phyloP scores from a whole-genome alignment of 352 stramenopile genomes.

The Phytopythium chamaehyphon region DNA sequence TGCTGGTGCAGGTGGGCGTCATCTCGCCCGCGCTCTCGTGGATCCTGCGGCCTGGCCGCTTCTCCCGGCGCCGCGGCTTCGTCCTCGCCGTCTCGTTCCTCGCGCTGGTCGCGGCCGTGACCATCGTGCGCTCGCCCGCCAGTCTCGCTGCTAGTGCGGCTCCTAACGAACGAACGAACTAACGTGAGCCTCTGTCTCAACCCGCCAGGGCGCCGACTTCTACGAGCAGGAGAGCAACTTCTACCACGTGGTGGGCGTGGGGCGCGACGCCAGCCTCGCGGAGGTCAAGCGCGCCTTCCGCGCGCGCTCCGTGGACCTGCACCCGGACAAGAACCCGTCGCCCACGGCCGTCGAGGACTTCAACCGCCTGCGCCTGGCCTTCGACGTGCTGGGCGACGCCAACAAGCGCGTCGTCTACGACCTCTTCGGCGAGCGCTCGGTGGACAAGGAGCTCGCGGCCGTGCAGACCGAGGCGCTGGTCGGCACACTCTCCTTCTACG shows the following conservation, averaged over 20 bases:
- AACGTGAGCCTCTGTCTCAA: no score
- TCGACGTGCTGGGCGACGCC: conserved; percentile 92
- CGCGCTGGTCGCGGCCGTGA: conserved; percentile 85
- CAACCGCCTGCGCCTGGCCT: conserved; percentile 91
- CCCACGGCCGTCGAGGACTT: conserved; percentile 91
- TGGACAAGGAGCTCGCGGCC: conserved; percentile 86
- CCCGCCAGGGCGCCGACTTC: conserved; percentile 72
- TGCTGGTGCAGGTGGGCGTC: conserved; percentile 73
- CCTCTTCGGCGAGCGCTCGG: conserved; percentile 90
- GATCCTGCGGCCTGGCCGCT: conserved; percentile 94
- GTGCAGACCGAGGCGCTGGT: conserved; percentile 91
- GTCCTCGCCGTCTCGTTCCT: conserved; percentile 95
- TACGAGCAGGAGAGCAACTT: conserved; percentile 92
- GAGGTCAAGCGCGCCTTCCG: conserved; percentile 98
- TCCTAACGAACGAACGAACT: no score
- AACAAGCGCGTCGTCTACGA: conserved; percentile 95
- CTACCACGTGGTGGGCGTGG: conserved; percentile 91
- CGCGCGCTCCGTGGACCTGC: conserved; percentile 91
- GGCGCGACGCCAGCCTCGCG: conserved; percentile 82
- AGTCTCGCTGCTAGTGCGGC: no score
- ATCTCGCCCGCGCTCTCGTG: conserved; percentile 91
- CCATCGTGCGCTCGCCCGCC: conserved; percentile 93
- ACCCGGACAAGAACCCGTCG: conserved; percentile 97
- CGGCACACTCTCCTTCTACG: conserved; percentile 93
- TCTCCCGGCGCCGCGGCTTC: conserved; percentile 90